Evolutionary conservation across 2,329 filamentous ascomycete genomes (phyloP).

Genomic region (Madurella mycetomatis): DNA sequence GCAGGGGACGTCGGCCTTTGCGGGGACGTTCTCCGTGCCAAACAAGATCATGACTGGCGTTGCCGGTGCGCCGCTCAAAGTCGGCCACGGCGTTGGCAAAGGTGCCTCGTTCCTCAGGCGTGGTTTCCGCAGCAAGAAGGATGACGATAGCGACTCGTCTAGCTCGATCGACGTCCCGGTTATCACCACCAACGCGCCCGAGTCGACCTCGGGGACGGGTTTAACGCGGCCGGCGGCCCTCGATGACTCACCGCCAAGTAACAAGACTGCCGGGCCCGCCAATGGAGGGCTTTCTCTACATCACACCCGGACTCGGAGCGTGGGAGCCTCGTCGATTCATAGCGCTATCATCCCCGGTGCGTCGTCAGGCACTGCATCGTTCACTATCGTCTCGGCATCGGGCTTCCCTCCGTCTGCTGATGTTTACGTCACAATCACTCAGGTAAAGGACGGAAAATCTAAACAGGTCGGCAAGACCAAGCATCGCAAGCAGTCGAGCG

Average conservation of each 20-base stretch:
- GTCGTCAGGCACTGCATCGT: constrained; percentile 67
- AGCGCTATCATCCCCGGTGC: constrained; percentile 54
- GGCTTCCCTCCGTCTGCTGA: constrained; percentile 74
- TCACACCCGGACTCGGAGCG: constrained; percentile 53
- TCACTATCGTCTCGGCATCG: constrained; percentile 73
- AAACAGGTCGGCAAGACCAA: constrained; percentile 92
- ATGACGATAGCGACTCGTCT: constrained; percentile 40
- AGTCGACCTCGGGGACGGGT: constrained; percentile 33
- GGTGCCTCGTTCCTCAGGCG: constrained; percentile 88
- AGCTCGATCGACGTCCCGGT: constrained; percentile 40
- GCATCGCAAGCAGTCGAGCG: constrained; percentile 69
- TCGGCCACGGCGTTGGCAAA: constrained; percentile 77
- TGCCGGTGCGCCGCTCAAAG: constrained; percentile 86
- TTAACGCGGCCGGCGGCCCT: constrained; percentile 42
- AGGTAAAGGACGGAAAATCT: constrained; percentile 57
- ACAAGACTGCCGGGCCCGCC: constrained; percentile 31
- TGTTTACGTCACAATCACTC: constrained; percentile 70
- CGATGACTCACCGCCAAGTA: constrained; percentile 26
- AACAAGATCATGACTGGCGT: constrained; percentile 81
- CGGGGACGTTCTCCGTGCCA: constrained; percentile 80
- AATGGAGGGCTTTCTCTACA: constrained; percentile 27
- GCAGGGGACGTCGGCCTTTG: constrained; percentile 90
- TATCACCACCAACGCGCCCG: constrained; percentile 41
- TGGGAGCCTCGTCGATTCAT: constrained; percentile 61
- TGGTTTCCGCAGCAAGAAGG: constrained; percentile 66